These are phyloP conservation scores for Phialemonium atrogriseum DNA, from an alignment of 2,329 filamentous ascomycete genomes.

Conservation along the genomic window DNA sequence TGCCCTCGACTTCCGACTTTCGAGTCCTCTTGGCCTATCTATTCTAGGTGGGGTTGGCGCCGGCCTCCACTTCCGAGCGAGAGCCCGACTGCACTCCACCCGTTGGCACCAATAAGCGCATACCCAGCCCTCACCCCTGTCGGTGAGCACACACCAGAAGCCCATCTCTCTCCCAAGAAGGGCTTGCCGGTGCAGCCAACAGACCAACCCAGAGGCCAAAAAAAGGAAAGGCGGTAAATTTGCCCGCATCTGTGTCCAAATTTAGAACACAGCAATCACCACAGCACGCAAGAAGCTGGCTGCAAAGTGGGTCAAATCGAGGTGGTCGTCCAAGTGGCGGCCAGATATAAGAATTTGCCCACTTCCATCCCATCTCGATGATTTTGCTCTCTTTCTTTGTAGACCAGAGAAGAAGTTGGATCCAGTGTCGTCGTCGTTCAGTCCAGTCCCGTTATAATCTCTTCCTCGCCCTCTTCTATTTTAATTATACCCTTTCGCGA, in stretches of 20 bases:
- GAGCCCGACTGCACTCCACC: slow-evolving; percentile 12
- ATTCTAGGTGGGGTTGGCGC: slow-evolving; percentile 18
- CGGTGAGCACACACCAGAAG: slow-evolving; percentile 13
- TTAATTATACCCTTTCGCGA: slow-evolving; percentile 14
- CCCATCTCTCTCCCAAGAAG: slow-evolving; percentile 7
- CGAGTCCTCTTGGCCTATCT: slow-evolving; percentile 4
- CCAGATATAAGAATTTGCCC: slow-evolving; percentile 52
- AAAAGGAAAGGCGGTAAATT: slow-evolving; percentile 33
- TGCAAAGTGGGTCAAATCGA: slow-evolving; percentile 16
- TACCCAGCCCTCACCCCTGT: slow-evolving; percentile 5
- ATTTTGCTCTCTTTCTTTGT: slow-evolving; percentile 32
- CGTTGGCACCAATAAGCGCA: slow-evolving; percentile 21
- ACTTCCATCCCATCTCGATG: slow-evolving; percentile 28
- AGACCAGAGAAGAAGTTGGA: slow-evolving; percentile 30
- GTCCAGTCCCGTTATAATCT: slow-evolving; percentile 29
- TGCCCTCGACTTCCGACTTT: slow-evolving; percentile 6
- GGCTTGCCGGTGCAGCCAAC: too few species aligned
- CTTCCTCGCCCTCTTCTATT: too few species aligned
- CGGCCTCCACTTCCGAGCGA: slow-evolving; percentile 19
- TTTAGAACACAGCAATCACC: slow-evolving; percentile 33
- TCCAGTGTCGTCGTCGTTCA: slow-evolving; percentile 41
- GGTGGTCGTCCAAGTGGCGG: slow-evolving; percentile 32
- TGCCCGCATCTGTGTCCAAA: slow-evolving; percentile 28
- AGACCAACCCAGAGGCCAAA: slow-evolving; percentile 21
- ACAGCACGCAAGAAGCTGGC: too few species aligned